Evolutionary conservation across 768 basidiomycete species (phyloP), one percentile per base, ranked within the genome.

Genomic region (Gelatoporia subvermispora): DNA sequence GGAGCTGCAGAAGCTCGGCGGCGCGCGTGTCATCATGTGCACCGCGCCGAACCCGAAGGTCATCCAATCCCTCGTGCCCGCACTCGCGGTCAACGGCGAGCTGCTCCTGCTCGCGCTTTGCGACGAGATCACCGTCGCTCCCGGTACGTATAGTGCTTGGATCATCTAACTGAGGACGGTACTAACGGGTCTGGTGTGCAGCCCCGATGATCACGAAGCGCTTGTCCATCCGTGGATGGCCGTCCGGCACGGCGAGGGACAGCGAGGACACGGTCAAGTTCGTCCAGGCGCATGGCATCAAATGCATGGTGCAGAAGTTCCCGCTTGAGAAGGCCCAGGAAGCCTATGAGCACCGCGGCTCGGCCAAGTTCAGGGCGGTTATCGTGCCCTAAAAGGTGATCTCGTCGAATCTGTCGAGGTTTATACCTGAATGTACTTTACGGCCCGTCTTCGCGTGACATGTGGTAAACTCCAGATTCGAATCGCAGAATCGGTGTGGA

Each of bases 21-120:
- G 71, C 10, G 68, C 69, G 10, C 64, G 65, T 51, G 59, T 71
- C 35, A 63, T 71, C 46, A 48, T 68, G 42, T 59, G 59, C 31
- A 66, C 66, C 23, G 66, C 67, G 22, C 65, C 67, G 22, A 55
- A 50, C 37, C 49, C 51, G 2, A 45, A 48, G 3, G 53, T 38
- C 2, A 57, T 55, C 5, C 48, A 50, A 47, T 25, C 21, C 31
- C 54, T 63, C 15, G 42, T 61, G 40, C 48, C 49, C n/a, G 58
- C 45, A 1, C 53, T 63, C 20, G 52, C 50, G 2, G 43, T 50
- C 5, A 52, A 56, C 38, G 61, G 61, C 35, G 49, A 52, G 41
- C 47, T 62, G 11, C 46, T 61, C 34, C 46, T 63, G 21, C 51
- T 62, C 21, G 54, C 56, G 3, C 37, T 55, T 34, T 31, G 53